Percentiles rank a stretch among this genome's conserved stretches.
phyloP scores from a whole-genome alignment of 2,329 filamentous ascomycete genomes.

The Leptographium procerum region DNA sequence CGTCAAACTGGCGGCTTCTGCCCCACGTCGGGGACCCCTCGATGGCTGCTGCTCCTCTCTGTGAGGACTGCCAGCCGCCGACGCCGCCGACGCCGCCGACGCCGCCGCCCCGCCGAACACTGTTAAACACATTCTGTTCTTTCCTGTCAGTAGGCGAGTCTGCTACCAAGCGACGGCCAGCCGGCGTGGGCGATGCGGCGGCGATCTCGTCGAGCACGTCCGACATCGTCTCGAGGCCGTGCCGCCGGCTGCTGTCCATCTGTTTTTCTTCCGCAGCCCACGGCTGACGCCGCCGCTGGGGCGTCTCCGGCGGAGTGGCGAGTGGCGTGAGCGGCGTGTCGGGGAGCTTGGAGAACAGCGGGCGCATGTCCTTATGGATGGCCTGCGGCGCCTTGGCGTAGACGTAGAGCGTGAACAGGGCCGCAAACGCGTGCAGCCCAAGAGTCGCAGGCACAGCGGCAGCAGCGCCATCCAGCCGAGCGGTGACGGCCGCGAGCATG shows the following conservation, averaged over 20 bases:
- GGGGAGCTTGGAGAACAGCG: conserved; percentile 32
- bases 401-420: conserved; percentile 40
- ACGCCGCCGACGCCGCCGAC: too few relatives aligned
- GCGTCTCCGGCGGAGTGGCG: too few relatives aligned
- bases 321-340: conserved; percentile 11
- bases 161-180: background rate
- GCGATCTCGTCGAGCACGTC: conserved; percentile 36
- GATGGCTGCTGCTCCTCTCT: conserved; percentile 1
- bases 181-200: conserved; percentile 4
- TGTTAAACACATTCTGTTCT: background rate
- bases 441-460: conserved; percentile 24
- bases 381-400: conserved; percentile 30
- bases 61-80: background rate
- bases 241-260: conserved; percentile 17
- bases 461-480: conserved; percentile 17
- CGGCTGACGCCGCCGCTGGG: conserved; percentile 6
- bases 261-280: conserved; percentile 5
- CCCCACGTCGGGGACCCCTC: background rate
- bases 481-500: conserved; percentile 29
- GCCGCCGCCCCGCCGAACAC: too few relatives aligned
- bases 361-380: conserved; percentile 45
- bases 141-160: background rate
- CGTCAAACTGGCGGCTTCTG: background rate
- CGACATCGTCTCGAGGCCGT: conserved; percentile 25
- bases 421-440: conserved; percentile 43